Conservation (phyloP, 768 basidiomycete genomes). For the Boletus fagicola region DNA sequence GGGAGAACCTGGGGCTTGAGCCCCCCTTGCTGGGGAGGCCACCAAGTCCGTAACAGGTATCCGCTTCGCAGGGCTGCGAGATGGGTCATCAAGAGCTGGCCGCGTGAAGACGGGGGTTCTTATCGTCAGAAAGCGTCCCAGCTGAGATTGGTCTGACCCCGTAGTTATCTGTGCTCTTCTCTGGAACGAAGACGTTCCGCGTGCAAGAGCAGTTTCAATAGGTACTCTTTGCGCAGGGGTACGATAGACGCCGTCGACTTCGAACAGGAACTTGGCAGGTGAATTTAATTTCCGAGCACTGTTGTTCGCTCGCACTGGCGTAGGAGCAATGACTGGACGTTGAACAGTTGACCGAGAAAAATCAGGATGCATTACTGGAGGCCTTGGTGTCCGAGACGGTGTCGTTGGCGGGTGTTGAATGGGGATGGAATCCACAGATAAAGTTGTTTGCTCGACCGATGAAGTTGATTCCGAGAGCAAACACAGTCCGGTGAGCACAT, state of each 20-base stretch:
- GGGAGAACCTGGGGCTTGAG: constrained; percentile 15
- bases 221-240: constrained; percentile 69
- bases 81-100: constrained; percentile 38
- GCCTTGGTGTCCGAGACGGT: constrained; percentile 17
- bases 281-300: constrained; percentile 18
- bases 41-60: constrained; percentile 29
- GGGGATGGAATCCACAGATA: constrained; percentile 5
- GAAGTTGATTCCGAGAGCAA: constrained; percentile 23
- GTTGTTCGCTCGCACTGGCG: constrained; percentile 23
- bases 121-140: constrained; percentile 13
- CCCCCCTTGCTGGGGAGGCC: constrained; percentile 26
- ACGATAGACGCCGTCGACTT: constrained; percentile 40
- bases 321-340: constrained; percentile 31
- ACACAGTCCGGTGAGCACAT: constrained; percentile 40
- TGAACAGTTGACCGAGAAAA: constrained; percentile 21
- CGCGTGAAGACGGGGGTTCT: constrained; percentile 41
- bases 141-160: constrained; percentile 20
- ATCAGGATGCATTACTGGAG: constrained; percentile 13
- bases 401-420: constrained; percentile 24
- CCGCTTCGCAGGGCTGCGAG: constrained; percentile 36
- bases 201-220: constrained; percentile 48
- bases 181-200: constrained; percentile 49
- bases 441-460: constrained; percentile 11
- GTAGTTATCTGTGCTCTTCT: constrained; percentile 40
- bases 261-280: constrained; percentile 35